phyloP scores from a whole-genome alignment of 139 green algal genomes.

The Edaphochlamys debaryana region DNA sequence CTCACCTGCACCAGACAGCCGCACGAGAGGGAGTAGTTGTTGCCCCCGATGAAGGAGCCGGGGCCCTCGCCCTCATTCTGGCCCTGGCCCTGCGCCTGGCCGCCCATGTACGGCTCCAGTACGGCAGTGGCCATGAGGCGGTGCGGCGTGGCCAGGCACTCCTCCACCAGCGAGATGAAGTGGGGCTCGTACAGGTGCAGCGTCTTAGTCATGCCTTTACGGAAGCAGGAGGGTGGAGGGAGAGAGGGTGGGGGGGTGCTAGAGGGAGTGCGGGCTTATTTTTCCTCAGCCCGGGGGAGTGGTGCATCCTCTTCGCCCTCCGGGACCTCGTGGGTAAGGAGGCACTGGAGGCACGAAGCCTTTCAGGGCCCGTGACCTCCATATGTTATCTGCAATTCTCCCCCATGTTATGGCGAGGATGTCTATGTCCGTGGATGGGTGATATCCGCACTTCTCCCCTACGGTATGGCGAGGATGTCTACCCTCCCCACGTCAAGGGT shows the following conservation, averaged over 20 bases:
- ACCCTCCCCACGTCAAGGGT: no score
- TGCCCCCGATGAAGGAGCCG: slow-evolving; percentile 16
- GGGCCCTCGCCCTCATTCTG: no score
- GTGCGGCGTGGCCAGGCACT: slow-evolving; percentile 36
- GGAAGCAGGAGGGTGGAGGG: not conserved
- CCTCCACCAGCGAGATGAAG: slow-evolving; percentile 66
- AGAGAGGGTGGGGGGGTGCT: not conserved
- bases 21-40: slow-evolving; percentile 41
- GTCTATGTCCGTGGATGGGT: no score
- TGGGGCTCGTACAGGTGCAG: slow-evolving; percentile 73
- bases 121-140: slow-evolving; percentile 49
- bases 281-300: no score
- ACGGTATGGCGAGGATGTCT: no score
- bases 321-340: no score
- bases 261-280: not conserved
- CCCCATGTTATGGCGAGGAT: no score
- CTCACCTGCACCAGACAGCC: slow-evolving; percentile 39
- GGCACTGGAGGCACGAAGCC: no score
- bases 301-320: no score
- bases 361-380: not conserved
- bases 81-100: not conserved
- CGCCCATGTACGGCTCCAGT: slow-evolving; percentile 49
- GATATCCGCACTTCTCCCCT: no score
- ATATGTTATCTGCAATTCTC: no score
- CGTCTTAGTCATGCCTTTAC: slow-evolving; percentile 61